Evolutionary conservation across 2,329 filamentous ascomycete genomes (phyloP), one percentile per base, ranked within the genome.

Genomic region (Capronia americana): DNA sequence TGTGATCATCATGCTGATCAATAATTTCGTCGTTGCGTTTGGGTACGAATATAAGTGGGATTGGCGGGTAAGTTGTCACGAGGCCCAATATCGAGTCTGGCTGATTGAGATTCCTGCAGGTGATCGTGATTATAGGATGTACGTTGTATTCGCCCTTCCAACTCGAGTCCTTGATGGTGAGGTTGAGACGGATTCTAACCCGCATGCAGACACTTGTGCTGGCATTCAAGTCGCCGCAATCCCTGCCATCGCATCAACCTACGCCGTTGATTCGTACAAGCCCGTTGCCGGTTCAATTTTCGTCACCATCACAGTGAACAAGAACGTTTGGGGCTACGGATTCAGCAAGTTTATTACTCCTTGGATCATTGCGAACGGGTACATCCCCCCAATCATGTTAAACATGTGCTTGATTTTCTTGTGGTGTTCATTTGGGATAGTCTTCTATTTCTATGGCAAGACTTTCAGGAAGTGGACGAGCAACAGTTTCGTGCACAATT

Each of bases 181-280:
- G 32, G 10, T 34, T 3, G 32, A 34, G 10, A 11, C 32, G 8
- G 32, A 12, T 34, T 11, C 32, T 34, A 3, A 34, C 32, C 10
- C 3, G 32, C 32, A 34, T 34, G 32, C 32, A 34, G 32, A 83
- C 51, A 81, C 82, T 4, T 83, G 79, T 64, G 81, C 83, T 0
- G 86, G 74, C 1, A 84, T 88, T 38, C 84, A 87, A 73, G 85
- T 87, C 23, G 82, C 85, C 5, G 85, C 85, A 0, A 75, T 89
- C 12, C 87, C 87, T 0, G 82, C 83, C 11, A 88, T 89, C 65
- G 81, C 79, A 6, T 83, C 79, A 34, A 77, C 76, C 81, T 88
- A 88, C 71, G 85, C 86, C 0, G 82, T 89, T 20, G 87, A 89
- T 73, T 84, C 81, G 63, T 89, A 89, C 75, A 89, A 88, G 75